Percentiles rank a stretch among this genome's conserved stretches.
Conservation (phyloP, 352 stramenopile species). For the Globisporangium carolinianum region DNA sequence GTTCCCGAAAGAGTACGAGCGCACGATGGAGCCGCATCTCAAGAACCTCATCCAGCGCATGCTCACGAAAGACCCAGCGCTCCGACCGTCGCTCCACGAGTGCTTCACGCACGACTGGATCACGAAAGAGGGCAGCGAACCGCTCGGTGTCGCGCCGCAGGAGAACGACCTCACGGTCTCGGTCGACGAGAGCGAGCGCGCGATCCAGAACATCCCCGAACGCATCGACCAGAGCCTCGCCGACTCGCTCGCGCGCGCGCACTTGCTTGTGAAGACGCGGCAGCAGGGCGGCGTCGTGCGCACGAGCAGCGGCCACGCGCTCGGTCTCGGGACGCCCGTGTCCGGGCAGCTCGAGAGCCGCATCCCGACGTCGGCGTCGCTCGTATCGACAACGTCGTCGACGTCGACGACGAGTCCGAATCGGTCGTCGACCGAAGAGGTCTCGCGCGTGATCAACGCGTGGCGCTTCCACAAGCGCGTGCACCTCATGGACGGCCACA, state of each 20-base stretch:
- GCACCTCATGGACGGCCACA: conserved; percentile 84
- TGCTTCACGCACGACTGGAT: conserved; percentile 90
- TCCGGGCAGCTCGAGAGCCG: conserved; percentile 39
- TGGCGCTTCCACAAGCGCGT: conserved; percentile 85
- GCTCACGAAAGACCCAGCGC: conserved; percentile 82
- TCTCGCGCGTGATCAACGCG: conserved; percentile 71
- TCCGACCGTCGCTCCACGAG: conserved; percentile 74
- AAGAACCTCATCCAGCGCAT: conserved; percentile 90
- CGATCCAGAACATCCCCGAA: conserved; percentile 85
- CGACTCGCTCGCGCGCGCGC: conserved; percentile 65
- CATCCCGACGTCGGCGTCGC: conserved; percentile 34
- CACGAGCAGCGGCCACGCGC: conserved; percentile 38
- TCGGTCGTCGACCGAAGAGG: conserved; percentile 57
- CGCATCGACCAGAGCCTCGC: conserved; percentile 73
- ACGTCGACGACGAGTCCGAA: conserved; percentile 40
- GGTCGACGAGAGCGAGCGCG: conserved; percentile 75
- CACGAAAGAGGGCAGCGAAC: conserved; percentile 90
- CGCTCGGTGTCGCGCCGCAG: conserved; percentile 36
- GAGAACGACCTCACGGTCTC: conserved; percentile 73
- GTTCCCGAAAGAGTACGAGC: conserved; percentile 71
- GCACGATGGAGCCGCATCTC: conserved; percentile 77
- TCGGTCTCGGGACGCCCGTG: conserved; percentile 27
- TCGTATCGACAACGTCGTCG: conserved; percentile 21
- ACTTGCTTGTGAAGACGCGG: conserved; percentile 70
- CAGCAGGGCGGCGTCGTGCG: conserved; percentile 43